Evolutionary conservation across 148 eudicot genomes (phyloP).

Genomic region (Bassia scoparia): DNA sequence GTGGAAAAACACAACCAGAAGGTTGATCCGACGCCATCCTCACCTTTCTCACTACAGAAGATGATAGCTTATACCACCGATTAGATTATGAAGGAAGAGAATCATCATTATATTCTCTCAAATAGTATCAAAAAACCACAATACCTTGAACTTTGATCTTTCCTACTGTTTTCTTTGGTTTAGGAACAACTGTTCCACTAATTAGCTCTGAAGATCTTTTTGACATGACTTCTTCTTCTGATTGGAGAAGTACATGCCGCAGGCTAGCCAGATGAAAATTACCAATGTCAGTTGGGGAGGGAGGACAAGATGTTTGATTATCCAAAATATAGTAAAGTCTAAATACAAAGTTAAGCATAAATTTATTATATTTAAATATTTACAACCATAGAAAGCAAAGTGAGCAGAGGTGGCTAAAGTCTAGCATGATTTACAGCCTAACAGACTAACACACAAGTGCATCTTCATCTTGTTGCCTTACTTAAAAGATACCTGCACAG

Average conservation of each 20-base stretch:
- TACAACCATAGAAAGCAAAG: not conserved
- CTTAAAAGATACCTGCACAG: not conserved
- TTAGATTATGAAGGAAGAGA: not conserved
- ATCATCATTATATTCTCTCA: not conserved
- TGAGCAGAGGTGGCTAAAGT: not conserved
- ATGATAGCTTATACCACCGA: conserved; percentile 1
- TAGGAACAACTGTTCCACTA: conserved; percentile 46
- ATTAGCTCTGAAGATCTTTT: conserved; percentile 43
- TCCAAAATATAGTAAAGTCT: not conserved
- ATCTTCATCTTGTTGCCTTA: not conserved
- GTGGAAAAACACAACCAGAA: conserved; percentile 48
- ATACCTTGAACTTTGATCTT: conserved; percentile 74
- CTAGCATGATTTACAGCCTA: conserved; percentile 5
- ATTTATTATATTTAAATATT: not conserved
- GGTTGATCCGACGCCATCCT: conserved; percentile 54
- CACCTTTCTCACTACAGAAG: conserved; percentile 58
- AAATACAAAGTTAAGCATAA: not conserved
- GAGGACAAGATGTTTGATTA: not conserved
- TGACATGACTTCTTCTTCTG: conserved; percentile 60
- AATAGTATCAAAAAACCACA: not conserved
- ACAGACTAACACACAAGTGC: not conserved
- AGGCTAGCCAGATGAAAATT: conserved; percentile 33
- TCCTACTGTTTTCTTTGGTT: conserved; percentile 55
- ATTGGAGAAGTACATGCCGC: conserved; percentile 54
- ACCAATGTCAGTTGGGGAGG: not conserved